phyloP scores from a whole-genome alignment of 23 red algal species.

The Gracilaria vermiculophylla region DNA sequence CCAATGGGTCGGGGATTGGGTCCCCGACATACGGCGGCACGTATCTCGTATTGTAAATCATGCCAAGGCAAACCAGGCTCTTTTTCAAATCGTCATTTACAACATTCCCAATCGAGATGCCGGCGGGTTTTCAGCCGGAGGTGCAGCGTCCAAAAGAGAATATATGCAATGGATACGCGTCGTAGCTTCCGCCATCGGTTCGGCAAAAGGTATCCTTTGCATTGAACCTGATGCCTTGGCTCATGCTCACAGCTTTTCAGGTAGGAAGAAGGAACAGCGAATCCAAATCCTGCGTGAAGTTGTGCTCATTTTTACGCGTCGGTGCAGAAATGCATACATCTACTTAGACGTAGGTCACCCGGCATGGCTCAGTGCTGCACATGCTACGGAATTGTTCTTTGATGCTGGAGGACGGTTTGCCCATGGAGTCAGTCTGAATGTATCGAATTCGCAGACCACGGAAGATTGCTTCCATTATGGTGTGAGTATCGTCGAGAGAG shows the following conservation, averaged over 20 bases:
- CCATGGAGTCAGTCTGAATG: constrained; percentile 47
- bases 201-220: constrained; percentile 15
- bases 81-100: constrained; percentile 50
- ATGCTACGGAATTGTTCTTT: constrained; percentile 4
- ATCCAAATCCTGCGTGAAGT: constrained; percentile 32
- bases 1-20: constrained; percentile 60
- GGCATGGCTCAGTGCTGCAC: constrained; percentile 2
- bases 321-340: constrained; percentile 33
- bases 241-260: not conserved
- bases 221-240: constrained; percentile 61
- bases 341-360: constrained; percentile 55
- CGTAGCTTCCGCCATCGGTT: constrained; percentile 25
- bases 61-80: constrained; percentile 31
- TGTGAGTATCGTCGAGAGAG: constrained; percentile 7
- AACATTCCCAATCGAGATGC: constrained; percentile 59
- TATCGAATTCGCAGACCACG: constrained; percentile 31
- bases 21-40: not conserved
- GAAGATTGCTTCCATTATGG: constrained; percentile 49
- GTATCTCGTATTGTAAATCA: constrained; percentile 20
- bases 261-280: not conserved
- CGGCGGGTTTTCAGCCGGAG: constrained; percentile 52
- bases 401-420: constrained; percentile 24
- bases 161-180: constrained; percentile 45
- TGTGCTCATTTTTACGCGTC: not conserved
- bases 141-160: constrained; percentile 3